These are phyloP conservation scores for Globisporangium echinulatum DNA, from an alignment of 352 stramenopile genomes.

Conservation along the genomic window DNA sequence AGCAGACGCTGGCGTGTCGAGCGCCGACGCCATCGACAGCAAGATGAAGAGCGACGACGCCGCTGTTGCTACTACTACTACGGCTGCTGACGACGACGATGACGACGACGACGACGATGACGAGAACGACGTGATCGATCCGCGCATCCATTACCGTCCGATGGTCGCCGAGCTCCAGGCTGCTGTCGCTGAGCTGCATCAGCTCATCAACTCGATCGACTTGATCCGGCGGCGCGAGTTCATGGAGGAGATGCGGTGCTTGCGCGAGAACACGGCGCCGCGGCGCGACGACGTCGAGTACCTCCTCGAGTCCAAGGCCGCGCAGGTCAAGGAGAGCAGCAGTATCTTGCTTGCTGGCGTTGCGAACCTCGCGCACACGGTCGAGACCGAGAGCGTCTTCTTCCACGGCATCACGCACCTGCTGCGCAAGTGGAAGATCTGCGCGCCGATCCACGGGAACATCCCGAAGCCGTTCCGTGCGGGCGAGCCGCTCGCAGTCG, in stretches of 20 bases:
- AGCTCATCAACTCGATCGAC: constrained; percentile 87
- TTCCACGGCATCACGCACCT: constrained; percentile 77
- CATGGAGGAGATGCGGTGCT: constrained; percentile 82
- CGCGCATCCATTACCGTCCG: constrained; percentile 77
- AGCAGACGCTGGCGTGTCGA: constrained; percentile 10
- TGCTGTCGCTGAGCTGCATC: constrained; percentile 70
- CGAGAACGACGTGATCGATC: constrained; percentile 81
- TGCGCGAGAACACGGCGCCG: constrained; percentile 77
- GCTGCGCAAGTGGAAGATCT: constrained; percentile 83
- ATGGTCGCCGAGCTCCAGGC: constrained; percentile 81
- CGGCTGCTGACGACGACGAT: constrained; percentile 9
- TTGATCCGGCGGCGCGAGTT: constrained; percentile 73
- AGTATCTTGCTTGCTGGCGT: constrained; percentile 69
- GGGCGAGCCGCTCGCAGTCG: constrained; percentile 72
- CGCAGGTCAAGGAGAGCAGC: constrained; percentile 72
- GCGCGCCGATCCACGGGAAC: constrained; percentile 78
- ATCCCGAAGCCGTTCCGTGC: constrained; percentile 85
- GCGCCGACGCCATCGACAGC: constrained; percentile 6
- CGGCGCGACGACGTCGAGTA: constrained; percentile 79
- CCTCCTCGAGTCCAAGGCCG: constrained; percentile 65
- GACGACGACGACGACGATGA: constrained; percentile 22
- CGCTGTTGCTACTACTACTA: neutral
- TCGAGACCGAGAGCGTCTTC: constrained; percentile 80
- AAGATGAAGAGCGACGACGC: constrained; percentile 7
- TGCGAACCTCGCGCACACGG: constrained; percentile 55